Percentiles rank a stretch among this genome's conserved stretches.
These are phyloP conservation scores for Aspergillus campestris DNA, from an alignment of 495 filamentous ascomycete genomes.

Conservation along the genomic window DNA sequence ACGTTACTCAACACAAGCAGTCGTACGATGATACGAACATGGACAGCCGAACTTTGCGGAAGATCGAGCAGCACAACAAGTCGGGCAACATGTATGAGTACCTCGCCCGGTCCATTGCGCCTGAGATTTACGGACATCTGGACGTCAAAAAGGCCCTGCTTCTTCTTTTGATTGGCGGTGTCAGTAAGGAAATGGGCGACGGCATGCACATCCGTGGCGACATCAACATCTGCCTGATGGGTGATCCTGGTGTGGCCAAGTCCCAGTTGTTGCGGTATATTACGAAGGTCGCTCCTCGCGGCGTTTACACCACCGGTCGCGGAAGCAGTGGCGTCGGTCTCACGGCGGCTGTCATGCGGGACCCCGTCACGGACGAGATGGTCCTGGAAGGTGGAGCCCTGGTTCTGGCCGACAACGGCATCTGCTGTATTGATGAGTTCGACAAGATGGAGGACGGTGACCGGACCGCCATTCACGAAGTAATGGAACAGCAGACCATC, in stretches of 20 bases:
- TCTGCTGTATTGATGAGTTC: conserved; percentile 99
- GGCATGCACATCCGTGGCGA: conserved; percentile 98
- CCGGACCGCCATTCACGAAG: conserved; percentile 96
- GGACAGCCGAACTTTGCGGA: conserved; percentile 64
- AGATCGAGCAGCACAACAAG: conserved; percentile 71
- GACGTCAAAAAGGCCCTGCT: conserved; percentile 98
- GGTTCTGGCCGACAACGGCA: conserved; percentile 93
- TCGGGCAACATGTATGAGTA: conserved; percentile 91
- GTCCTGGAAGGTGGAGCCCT: conserved; percentile 93
- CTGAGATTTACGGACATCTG: conserved; percentile 91
- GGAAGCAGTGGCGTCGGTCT: conserved; percentile 95
- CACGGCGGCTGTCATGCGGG: conserved; percentile 95
- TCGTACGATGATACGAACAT: conserved; percentile 82
- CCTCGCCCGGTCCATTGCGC: conserved; percentile 88
- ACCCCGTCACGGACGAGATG: conserved; percentile 98
- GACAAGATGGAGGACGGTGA: conserved; percentile 99
- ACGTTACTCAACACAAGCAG: conserved; percentile 93
- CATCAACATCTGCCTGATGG: conserved; percentile 98
- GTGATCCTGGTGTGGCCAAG: conserved; percentile 98
- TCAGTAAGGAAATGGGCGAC: conserved; percentile 94
- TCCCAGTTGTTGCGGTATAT: conserved; percentile 97
- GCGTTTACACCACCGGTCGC: conserved; percentile 95
- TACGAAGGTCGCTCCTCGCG: conserved; percentile 92
- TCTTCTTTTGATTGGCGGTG: conserved; percentile 88
- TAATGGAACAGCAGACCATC: conserved; percentile 99